Evolutionary conservation across 441 rosid genomes (phyloP), one percentile per base, ranked within the genome.

Genomic region (Erodium chrysanthum): DNA sequence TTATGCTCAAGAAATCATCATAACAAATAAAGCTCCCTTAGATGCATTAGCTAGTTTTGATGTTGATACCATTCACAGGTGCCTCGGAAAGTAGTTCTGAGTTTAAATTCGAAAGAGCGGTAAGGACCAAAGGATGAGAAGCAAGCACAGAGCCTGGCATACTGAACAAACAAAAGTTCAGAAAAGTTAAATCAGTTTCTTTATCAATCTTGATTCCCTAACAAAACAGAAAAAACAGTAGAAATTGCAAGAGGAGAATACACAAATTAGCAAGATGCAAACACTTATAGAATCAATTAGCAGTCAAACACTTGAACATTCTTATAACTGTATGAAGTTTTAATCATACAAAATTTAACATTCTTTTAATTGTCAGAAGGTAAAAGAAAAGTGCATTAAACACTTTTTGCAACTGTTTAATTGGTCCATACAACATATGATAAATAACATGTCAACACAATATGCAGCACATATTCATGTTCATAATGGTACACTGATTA

Each of bases 41-140:
- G 65, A 67, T 66, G 73, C 27, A 33, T 60, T 48, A 73, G 70
- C 60, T 68, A 31, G 62, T 69, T 70, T 68, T 20, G 63, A 62
- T 35, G 56, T 74, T 56, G 66, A 80, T 94, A 94, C 97, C 99
- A 82, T 91, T 94, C 33, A 95, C 97, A 77, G 97, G 84, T 56
- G 97, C 99, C 88, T 92, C 99, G 7, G 98, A 90, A 60, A 90
- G 92, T 66, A 88, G 78, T 73, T 92, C 96, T 66, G 96, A 79
- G 75, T 81, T 88, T 83, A 95, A 85, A 80, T 96, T 86, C 74
- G 99, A 83, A 65, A 95, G 90, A 75, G 99, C 96, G 61, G 96
- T 79, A 72, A 78, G 85, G 73, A 92, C 93, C 85, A 92, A 78
- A 18, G 98, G 96, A 66, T 95, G 96, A 81, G 86, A 81, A n/a